phyloP scores from a whole-genome alignment of 352 stramenopile genomes.

The Phytophthora agathidicida region DNA sequence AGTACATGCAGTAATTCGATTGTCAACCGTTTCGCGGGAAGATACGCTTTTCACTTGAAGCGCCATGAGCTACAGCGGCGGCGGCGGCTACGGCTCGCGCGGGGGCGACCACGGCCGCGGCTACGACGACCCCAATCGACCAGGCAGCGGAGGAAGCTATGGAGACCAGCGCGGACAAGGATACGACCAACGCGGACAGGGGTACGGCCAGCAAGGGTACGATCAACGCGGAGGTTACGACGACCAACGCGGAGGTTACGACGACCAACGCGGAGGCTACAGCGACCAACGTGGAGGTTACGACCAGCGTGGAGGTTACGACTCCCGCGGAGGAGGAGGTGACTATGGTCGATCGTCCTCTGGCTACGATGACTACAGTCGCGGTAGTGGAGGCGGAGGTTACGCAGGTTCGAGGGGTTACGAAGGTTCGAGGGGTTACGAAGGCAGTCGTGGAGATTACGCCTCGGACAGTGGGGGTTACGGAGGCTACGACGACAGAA shows the following conservation, averaged over 20 bases:
- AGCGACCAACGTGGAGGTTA: neutral
- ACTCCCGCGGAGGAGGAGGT: no score
- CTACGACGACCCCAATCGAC: conserved; percentile 20
- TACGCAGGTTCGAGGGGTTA: conserved; percentile 9
- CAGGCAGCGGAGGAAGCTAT: conserved; percentile 2
- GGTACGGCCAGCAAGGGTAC: conserved; percentile 21
- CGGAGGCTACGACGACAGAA: conserved; percentile 29
- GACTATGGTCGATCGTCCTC: no score
- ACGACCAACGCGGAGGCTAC: conserved; percentile 19
- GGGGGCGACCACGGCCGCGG: conserved; percentile 11
- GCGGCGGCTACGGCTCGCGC: conserved; percentile 14
- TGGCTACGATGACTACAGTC: no score
- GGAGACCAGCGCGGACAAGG: neutral
- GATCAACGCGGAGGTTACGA: conserved; percentile 7
- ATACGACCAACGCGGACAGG: conserved; percentile 3
- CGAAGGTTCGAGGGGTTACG: conserved; percentile 14
- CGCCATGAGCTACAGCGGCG: conserved; percentile 30
- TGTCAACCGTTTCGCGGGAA: no score
- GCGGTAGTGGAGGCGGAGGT: neutral
- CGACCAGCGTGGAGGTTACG: conserved; percentile 20
- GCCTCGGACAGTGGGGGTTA: conserved; percentile 7
- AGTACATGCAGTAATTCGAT: no score
- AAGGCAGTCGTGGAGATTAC: conserved; percentile 26
- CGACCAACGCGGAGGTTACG: conserved; percentile 10
- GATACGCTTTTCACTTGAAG: no score